Evolutionary conservation across 73 alveolate species (phyloP).

Genomic region (Durusdinium trenchii): DNA sequence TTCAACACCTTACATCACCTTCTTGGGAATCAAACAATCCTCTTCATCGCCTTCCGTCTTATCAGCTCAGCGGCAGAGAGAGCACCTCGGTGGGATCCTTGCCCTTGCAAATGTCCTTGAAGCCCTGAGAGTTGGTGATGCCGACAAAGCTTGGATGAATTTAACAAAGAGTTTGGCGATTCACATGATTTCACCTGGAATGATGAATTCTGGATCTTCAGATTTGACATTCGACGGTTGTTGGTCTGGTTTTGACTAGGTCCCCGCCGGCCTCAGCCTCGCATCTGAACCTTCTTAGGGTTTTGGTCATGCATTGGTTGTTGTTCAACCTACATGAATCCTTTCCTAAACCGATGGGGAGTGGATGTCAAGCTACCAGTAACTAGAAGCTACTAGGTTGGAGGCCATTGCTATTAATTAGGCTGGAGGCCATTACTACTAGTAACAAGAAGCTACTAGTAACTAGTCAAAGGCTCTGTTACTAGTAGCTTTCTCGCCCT

Average conservation of each 20-base stretch:
- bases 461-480: no score
- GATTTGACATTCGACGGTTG: no score
- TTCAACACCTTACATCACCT: background rate
- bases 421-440: no score
- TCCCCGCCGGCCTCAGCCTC: background rate
- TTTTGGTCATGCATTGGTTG: background rate
- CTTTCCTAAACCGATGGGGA: background rate
- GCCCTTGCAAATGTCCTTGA: slow-evolving; percentile 87
- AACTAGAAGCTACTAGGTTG: no score
- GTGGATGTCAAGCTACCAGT: no score
- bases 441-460: no score
- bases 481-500: no score
- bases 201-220: no score
- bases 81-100: slow-evolving; percentile 87
- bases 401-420: no score
- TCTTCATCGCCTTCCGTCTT: background rate
- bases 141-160: background rate
- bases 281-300: background rate
- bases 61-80: background rate
- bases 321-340: background rate
- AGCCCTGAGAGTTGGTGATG: slow-evolving; percentile 28
- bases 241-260: background rate
- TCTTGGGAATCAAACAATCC: background rate
- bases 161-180: no score
- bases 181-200: no score